Evolutionary conservation across 768 basidiomycete genomes (phyloP), one percentile per base, ranked within the genome.

Genomic region (Mycena vitilis): DNA sequence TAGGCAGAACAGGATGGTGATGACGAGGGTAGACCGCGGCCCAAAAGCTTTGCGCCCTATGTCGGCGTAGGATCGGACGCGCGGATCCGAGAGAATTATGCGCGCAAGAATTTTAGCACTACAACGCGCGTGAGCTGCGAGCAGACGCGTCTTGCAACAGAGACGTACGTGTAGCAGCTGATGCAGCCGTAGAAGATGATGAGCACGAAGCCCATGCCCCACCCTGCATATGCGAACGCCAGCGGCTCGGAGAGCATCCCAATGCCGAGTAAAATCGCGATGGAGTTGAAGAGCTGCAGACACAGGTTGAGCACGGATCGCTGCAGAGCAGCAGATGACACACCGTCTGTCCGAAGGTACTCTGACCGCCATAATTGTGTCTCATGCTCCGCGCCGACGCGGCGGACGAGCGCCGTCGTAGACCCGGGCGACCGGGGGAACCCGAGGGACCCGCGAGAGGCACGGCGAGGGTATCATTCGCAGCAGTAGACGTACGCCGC

Each of bases 41-140:
- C 96, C 96, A 78, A 97, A 97, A 3, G 96, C 96, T 75, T 93
- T 95, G 60, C 88, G 87, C 23, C 94, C 95, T 69, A 98, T 94
- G 75, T 99, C 96, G 6, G 95, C 89, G 76, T 98, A 99, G 9
- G 96, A 95, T 25, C 88, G 87, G 38, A 96, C 75, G 7, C 84
- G 85, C 13, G 87, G 85, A 73, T 98, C 95, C 10, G 84, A 80
- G 13, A 91, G 74, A 61, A 97, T 95, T 25, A 96, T 85, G 52
- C 81, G 82, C 0, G 95, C 95, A 15, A 98, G 87, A 55, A 96
- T 86, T 79, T 97, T 96, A 18, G 95, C 96, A 10, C 95, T 97
- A 74, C 12, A 37, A 34, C 65, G 36, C 30, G 42, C 7, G 15
- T 66, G 51, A 62, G 56, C 48, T 12, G 30, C 9, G 25, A 12